Conservation (phyloP, 495 filamentous ascomycete species). For the Trichoderma virens region DNA sequence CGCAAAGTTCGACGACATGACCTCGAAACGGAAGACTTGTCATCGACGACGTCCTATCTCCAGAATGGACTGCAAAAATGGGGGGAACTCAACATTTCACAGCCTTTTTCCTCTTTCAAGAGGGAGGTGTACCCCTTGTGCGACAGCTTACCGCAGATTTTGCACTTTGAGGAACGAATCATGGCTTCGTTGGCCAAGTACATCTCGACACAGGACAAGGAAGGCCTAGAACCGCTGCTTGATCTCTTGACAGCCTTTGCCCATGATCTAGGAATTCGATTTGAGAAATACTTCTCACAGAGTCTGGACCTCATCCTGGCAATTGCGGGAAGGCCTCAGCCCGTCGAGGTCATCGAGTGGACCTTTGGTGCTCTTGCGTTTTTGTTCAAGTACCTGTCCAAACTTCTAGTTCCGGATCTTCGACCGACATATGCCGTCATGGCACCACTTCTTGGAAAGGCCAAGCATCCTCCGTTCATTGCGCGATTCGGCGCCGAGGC, state of each 20-base stretch:
- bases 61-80: conserved; percentile 75
- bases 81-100: conserved; percentile 82
- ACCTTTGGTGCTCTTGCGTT: conserved; percentile 91
- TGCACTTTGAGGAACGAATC: conserved; percentile 80
- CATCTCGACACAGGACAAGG: conserved; percentile 65
- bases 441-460: conserved; percentile 77
- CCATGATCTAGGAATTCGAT: conserved; percentile 78
- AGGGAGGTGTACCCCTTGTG: conserved; percentile 65
- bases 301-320: conserved; percentile 59
- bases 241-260: conserved; percentile 82
- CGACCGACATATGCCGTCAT: conserved; percentile 75
- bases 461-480: conserved; percentile 73
- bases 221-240: conserved; percentile 77
- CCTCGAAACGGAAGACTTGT: conserved; percentile 66
- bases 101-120: conserved; percentile 65
- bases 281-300: conserved; percentile 68
- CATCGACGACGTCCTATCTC: conserved; percentile 69
- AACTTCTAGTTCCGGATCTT: conserved; percentile 75
- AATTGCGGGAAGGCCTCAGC: conserved; percentile 39
- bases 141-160: conserved; percentile 83
- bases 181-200: conserved; percentile 68
- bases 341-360: conserved; percentile 86
- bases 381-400: conserved; percentile 92
- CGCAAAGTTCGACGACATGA: conserved; percentile 76
- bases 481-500: conserved; percentile 89